Evolutionary conservation across 352 stramenopile species (phyloP), one percentile per base, ranked within the genome.

Genomic region (Globisporangium nunn): DNA sequence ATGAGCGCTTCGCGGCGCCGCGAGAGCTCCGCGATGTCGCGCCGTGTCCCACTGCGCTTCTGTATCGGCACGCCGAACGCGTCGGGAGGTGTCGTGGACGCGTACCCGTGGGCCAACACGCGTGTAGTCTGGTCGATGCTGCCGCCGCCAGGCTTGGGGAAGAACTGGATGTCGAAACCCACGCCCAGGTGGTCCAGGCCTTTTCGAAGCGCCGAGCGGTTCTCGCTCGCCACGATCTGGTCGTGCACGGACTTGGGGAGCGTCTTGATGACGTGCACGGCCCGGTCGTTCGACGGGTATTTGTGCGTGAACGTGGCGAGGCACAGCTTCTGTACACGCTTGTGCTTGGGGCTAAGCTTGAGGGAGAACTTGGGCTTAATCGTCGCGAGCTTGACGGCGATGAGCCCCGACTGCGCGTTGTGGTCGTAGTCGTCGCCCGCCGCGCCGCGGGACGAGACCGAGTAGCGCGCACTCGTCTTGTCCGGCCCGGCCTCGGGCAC

Each of bases 221-320:
- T 76, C 14, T 76, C 53, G 30, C 68, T 61, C 2, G 70, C 56
- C 1, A 85, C 70, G 31, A 88, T 37, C 44, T 87, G 52, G 54
- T 86, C 75, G 63, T 85, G 78, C 8, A 68, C 59, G 28, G 62
- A 17, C 56, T 86, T 85, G 1, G 78, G 78, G 7, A 88, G 47
- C 33, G 75, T 86, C 64, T 86, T 86, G 54, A 85, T 76, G 23
- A 88, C 54, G 60, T 88, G 75, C 46, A 79, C 60, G 0, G 75
- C 74, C 18, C 72, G 78, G 45, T 75, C 62, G 11, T 78, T 75
- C 45, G 52, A 61, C 23, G 66, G 47, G 52, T 80, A 81, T 35
- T 72, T 66, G 43, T 74, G 61, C 39, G 75, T 87, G 56, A 74
- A 48, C 4, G 66, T 71, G 18, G 74, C 60, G 44, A 91, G 75